These are phyloP conservation scores for Scedosporium aurantiacum DNA, from an alignment of 2,329 filamentous ascomycete genomes.

Conservation along the genomic window DNA sequence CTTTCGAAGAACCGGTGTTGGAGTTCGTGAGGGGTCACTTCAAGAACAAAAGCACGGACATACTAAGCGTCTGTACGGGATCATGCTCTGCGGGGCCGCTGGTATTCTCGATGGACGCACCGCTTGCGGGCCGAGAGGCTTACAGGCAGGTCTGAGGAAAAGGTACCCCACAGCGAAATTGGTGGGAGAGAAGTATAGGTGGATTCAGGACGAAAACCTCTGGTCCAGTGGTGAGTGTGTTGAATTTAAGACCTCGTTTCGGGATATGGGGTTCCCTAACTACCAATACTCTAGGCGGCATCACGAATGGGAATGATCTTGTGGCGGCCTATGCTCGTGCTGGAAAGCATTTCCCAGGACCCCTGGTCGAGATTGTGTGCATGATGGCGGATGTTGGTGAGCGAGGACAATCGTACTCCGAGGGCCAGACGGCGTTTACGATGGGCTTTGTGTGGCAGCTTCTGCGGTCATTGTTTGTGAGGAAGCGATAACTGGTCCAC, in stretches of 20 bases:
- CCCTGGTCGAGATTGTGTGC: slow-evolving; percentile 32
- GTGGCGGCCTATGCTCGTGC: slow-evolving; percentile 38
- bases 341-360: slow-evolving; percentile 28
- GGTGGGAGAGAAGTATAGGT: slow-evolving; percentile 35
- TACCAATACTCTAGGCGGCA: slow-evolving; percentile 25
- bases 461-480: slow-evolving; percentile 12
- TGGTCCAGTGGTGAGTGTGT: slow-evolving; percentile 39
- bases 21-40: slow-evolving; percentile 33
- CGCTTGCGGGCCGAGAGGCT: slow-evolving; percentile 33
- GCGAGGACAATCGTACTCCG: slow-evolving; percentile 30
- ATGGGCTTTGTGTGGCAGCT: slow-evolving; percentile 26
- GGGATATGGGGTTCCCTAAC: neutral
- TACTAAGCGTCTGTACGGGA: slow-evolving; percentile 41
- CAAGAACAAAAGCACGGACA: slow-evolving; percentile 27
- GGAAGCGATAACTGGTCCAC: neutral
- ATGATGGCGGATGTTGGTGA: slow-evolving; percentile 37
- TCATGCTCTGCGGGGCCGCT: slow-evolving; percentile 34
- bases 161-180: slow-evolving; percentile 28
- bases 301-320: slow-evolving; percentile 47
- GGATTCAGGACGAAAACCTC: slow-evolving; percentile 41
- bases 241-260: neutral
- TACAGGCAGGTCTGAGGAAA: slow-evolving; percentile 27
- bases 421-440: slow-evolving; percentile 22
- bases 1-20: slow-evolving; percentile 22
- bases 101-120: slow-evolving; percentile 34